phyloP scores from a whole-genome alignment of 768 basidiomycete species.

The Tricholoma flavovirens region DNA sequence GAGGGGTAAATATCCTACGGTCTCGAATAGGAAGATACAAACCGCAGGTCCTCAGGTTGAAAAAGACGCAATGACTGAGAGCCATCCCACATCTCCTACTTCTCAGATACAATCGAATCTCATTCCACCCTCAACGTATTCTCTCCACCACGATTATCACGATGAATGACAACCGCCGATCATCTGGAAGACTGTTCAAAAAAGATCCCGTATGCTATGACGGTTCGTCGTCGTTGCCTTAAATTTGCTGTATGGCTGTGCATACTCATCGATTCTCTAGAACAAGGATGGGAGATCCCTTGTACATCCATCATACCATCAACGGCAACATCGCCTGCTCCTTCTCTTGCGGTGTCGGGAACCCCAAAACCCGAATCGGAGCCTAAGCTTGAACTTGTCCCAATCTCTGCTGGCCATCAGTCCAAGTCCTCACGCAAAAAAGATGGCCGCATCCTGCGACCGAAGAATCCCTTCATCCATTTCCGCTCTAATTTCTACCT shows the following conservation, averaged over 20 bases:
- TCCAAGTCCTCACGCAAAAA: constrained; percentile 11
- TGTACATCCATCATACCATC: neutral
- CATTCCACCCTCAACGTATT: constrained; percentile 11
- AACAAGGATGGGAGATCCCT: constrained; percentile 17
- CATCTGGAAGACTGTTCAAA: constrained; percentile 19
- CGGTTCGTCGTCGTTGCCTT: constrained; percentile 14
- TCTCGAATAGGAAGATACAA: constrained; percentile 18
- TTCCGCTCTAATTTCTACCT: constrained; percentile 28
- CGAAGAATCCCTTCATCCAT: constrained; percentile 35
- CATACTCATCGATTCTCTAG: constrained; percentile 5
- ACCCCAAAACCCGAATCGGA: neutral
- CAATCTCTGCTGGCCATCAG: neutral
- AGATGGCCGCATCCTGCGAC: constrained; percentile 25
- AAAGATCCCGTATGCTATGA: constrained; percentile 18
- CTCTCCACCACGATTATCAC: constrained; percentile 21
- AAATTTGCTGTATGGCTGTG: neutral
- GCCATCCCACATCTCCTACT: constrained; percentile 1
- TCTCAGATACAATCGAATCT: neutral
- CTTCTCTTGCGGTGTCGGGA: neutral
- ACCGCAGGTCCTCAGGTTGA: constrained; percentile 11
- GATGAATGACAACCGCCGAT: constrained; percentile 8
- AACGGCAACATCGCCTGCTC: neutral
- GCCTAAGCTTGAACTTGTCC: neutral
- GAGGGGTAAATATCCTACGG: constrained; percentile 17
- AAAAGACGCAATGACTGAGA: constrained; percentile 14